These are phyloP conservation scores for Fagus crenata DNA, from an alignment of 306 rosid species.

Conservation along the genomic window DNA sequence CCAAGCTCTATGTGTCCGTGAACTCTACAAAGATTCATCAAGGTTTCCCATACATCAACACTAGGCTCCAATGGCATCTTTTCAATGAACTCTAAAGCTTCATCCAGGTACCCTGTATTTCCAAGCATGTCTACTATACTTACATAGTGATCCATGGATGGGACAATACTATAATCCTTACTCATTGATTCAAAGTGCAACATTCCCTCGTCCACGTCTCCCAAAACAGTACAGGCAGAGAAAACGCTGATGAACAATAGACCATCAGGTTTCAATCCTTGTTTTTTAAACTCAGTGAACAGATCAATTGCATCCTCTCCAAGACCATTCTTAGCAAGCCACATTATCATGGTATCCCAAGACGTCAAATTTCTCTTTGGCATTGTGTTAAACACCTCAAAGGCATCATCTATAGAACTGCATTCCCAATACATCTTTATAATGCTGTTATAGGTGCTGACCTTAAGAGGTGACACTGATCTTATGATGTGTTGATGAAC, in stretches of 20 bases:
- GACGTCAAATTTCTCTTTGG: conserved; percentile 65
- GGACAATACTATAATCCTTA: no score
- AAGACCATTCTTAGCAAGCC: conserved; percentile 13
- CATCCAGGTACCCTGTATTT: conserved; percentile 65
- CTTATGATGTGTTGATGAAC: no score
- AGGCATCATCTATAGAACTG: conserved; percentile 55
- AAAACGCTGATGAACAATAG: conserved; percentile 66
- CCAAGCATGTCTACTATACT: conserved; percentile 78
- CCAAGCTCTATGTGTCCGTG: conserved; percentile 72
- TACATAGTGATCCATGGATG: conserved; percentile 11
- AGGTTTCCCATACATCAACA: conserved; percentile 60
- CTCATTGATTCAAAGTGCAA: no score
- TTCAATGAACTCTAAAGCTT: conserved; percentile 66
- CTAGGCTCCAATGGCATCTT: conserved; percentile 2
- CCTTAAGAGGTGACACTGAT: no score
- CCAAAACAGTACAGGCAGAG: conserved; percentile 47
- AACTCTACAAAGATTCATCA: conserved; percentile 75
- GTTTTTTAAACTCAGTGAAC: conserved; percentile 58
- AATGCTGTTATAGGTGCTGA: no score
- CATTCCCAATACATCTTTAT: no score
- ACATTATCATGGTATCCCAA: conserved; percentile 75
- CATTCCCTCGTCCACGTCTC: no score
- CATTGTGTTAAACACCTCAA: conserved; percentile 53
- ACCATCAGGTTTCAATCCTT: conserved; percentile 69
- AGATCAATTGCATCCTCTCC: conserved; percentile 17